phyloP scores from a whole-genome alignment of 768 basidiomycete genomes.

The Rhizopogon salebrosus region DNA sequence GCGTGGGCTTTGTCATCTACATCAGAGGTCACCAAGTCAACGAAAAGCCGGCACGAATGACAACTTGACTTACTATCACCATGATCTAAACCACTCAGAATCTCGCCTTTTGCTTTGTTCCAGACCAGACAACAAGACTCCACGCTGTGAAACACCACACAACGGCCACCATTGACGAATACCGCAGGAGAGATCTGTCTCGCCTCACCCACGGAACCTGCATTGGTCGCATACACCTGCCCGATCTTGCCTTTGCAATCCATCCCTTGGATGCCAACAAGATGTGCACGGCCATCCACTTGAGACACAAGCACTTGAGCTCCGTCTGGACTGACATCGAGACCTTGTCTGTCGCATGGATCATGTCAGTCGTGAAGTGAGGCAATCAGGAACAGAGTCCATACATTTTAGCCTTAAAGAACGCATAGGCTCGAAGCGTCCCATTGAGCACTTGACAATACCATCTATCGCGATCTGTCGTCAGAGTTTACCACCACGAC shows the following conservation, averaged over 20 bases:
- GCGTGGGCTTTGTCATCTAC: constrained; percentile 29
- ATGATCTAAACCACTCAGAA: constrained; percentile 59
- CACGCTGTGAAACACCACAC: constrained; percentile 51
- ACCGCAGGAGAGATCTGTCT: constrained; percentile 41
- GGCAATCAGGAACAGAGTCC: constrained; percentile 13
- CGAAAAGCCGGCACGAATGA: neutral
- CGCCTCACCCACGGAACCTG: constrained; percentile 22
- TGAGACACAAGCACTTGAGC: constrained; percentile 51
- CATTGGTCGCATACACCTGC: constrained; percentile 45
- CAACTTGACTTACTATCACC: constrained; percentile 41
- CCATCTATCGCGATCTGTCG: constrained; percentile 40
- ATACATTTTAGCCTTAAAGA: constrained; percentile 56
- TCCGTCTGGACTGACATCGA: constrained; percentile 47
- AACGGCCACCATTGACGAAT: constrained; percentile 48
- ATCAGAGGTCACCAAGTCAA: constrained; percentile 8
- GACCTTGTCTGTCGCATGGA: constrained; percentile 35
- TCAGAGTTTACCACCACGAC: constrained; percentile 7
- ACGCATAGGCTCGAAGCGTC: constrained; percentile 53
- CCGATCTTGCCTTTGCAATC: constrained; percentile 50
- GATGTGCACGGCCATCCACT: constrained; percentile 41
- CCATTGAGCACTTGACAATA: constrained; percentile 65
- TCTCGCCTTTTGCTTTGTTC: constrained; percentile 48
- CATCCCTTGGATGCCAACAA: constrained; percentile 45
- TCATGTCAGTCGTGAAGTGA: constrained; percentile 8
- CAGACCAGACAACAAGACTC: constrained; percentile 57